phyloP scores from a whole-genome alignment of 345 rosid genomes.

The Salix brachista region DNA sequence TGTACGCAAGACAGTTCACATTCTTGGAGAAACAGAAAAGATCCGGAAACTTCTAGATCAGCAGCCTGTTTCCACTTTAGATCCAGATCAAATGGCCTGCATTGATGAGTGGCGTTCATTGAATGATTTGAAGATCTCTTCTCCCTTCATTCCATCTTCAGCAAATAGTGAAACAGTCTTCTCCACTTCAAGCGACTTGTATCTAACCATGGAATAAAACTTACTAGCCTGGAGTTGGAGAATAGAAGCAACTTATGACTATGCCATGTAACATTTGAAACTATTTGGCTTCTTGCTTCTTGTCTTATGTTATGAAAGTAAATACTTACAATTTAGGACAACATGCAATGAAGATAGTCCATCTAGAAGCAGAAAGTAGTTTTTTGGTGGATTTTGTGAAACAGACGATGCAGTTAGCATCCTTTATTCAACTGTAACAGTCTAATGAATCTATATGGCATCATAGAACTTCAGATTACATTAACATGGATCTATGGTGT shows the following conservation, averaged over 20 bases:
- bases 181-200: constrained; percentile 19
- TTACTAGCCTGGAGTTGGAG: not conserved
- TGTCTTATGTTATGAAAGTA: too few relatives aligned
- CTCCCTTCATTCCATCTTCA: constrained; percentile 8
- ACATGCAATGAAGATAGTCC: not conserved
- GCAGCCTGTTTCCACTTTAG: constrained; percentile 32
- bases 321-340: not conserved
- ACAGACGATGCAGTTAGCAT: not conserved
- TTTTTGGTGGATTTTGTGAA: not conserved
- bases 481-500: too few relatives aligned
- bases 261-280: not conserved
- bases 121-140: constrained; percentile 23
- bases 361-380: not conserved
- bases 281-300: too few relatives aligned
- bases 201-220: constrained; percentile 26
- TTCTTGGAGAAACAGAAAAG: constrained; percentile 57
- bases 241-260: constrained; percentile 1
- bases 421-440: not conserved
- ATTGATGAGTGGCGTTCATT: constrained; percentile 64
- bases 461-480: not conserved
- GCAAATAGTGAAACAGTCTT: constrained; percentile 12
- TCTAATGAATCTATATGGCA: not conserved
- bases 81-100: constrained; percentile 39
- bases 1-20: constrained; percentile 48
- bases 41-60: constrained; percentile 49